These are phyloP conservation scores for Flaveria trinervia DNA, from an alignment of 129 eudicot genomes.

Conservation along the genomic window DNA sequence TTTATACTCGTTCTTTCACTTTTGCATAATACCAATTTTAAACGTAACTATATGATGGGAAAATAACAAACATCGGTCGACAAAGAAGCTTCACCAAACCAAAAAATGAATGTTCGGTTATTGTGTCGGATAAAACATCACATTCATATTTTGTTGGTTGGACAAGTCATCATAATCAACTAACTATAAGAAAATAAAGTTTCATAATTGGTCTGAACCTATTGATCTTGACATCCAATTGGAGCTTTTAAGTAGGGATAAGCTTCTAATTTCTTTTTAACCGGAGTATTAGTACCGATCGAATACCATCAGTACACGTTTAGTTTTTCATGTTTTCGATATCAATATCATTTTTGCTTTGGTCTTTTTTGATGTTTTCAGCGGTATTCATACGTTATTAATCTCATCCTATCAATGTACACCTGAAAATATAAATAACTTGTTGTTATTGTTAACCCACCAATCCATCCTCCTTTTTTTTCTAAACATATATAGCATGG, in stretches of 20 bases:
- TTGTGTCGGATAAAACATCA: not conserved
- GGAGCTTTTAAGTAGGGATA: not conserved
- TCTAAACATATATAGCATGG: not conserved
- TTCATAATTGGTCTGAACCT: not conserved
- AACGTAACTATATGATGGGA: not conserved
- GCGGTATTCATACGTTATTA: no score
- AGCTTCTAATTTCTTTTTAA: no score
- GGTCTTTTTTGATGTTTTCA: no score
- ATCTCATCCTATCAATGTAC: no score
- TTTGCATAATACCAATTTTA: not conserved
- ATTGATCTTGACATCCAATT: not conserved
- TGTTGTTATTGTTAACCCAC: not conserved
- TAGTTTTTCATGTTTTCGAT: no score
- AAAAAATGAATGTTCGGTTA: constrained; percentile 2
- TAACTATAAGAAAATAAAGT: not conserved
- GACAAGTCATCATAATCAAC: constrained; percentile 4
- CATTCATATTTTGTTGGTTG: constrained; percentile 7
- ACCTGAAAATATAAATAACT: not conserved
- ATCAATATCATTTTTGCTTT: no score
- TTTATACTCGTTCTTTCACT: no score
- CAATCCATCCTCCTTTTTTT: not conserved
- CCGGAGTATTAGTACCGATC: no score
- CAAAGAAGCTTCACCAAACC: not conserved
- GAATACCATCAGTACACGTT: no score
- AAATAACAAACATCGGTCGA: not conserved